These are phyloP conservation scores for Coemansia sp. DNA, from an alignment of 192 early-diverging fungal genomes.

Conservation along the genomic window DNA sequence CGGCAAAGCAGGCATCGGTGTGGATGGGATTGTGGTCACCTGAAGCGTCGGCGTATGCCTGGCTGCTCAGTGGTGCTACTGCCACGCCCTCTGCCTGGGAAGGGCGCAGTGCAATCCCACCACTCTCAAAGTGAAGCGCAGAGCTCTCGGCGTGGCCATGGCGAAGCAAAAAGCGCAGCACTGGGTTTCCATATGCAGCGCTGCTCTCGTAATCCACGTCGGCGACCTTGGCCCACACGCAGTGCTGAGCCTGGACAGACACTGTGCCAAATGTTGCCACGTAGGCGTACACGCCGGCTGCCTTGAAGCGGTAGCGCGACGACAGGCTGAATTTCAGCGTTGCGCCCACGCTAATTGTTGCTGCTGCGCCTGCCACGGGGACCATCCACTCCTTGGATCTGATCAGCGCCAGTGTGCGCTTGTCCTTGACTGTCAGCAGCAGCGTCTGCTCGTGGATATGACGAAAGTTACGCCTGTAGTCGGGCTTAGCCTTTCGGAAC, in stretches of 20 bases:
- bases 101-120: constrained; percentile 81
- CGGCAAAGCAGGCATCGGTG: constrained; percentile 93
- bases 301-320: constrained; percentile 52
- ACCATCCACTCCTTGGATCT: constrained; percentile 88
- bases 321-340: constrained; percentile 53
- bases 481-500: constrained; percentile 83
- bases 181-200: constrained; percentile 82
- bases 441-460: constrained; percentile 78
- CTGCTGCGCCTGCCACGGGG: constrained; percentile 18
- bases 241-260: constrained; percentile 68
- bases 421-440: constrained; percentile 75
- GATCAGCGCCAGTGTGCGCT: constrained; percentile 67
- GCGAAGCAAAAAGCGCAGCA: constrained; percentile 84
- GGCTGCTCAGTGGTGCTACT: constrained; percentile 77
- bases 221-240: constrained; percentile 78
- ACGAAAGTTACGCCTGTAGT: constrained; percentile 86
- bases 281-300: constrained; percentile 60
- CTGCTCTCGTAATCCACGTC: constrained; percentile 73
- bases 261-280: constrained; percentile 75
- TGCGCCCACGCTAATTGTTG: constrained; percentile 61
- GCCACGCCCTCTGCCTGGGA: constrained; percentile 81
- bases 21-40: constrained; percentile 97
- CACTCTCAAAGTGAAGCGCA: constrained; percentile 80
- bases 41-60: constrained; percentile 81
- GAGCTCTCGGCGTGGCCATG: constrained; percentile 82